Evolutionary conservation across 1,139 yeast species (phyloP), one percentile per base, ranked within the genome.

Genomic region (Lodderomyces parapsilosis): DNA sequence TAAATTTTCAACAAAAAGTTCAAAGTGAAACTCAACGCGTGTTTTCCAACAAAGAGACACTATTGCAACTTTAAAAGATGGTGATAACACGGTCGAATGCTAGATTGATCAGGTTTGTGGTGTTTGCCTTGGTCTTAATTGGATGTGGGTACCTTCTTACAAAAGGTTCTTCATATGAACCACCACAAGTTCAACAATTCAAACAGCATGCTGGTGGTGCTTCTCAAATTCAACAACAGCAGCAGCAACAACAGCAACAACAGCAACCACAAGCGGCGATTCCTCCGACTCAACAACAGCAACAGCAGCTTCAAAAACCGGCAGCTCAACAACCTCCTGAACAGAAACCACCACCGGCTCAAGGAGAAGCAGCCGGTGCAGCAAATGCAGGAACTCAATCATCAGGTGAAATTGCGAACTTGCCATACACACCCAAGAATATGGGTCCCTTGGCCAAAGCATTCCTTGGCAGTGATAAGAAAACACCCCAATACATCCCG

Each of bases 61-160:
- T 6, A 9, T 24, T 24, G n/a, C 8, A 20, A n/a, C n/a, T 20
- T 24, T 24, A 11, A 36, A 50, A 22, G 38, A 65, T 65, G 68
- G 60, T 62, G 43, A 56, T 70, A 24, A 57, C 81, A 30, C 74
- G 86, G 60, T 76, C 84, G 23, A 81, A 80, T 58, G 83, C 86
- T 47, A 75, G 87, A 55, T 58, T 81, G 51, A 64, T 80, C 38
- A 68, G 87, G 55, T 81, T 82, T 55, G 85, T 78, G 35, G 70
- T 80, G 37, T 77, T 81, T 57, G 86, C 86, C 28, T 60, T 76
- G 17, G 71, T 80, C 17, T 67, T 82, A 55, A 66, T 82, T 42
- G 64, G 74, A 19, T 79, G 84, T 56, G 84, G 85, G 13, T 80
- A 71, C 57, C 76, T 82, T 42, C 72, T 82, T 36, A 75, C 86